Evolutionary conservation across 495 filamentous ascomycete species (phyloP).

Genomic region (Neurospora sp.): DNA sequence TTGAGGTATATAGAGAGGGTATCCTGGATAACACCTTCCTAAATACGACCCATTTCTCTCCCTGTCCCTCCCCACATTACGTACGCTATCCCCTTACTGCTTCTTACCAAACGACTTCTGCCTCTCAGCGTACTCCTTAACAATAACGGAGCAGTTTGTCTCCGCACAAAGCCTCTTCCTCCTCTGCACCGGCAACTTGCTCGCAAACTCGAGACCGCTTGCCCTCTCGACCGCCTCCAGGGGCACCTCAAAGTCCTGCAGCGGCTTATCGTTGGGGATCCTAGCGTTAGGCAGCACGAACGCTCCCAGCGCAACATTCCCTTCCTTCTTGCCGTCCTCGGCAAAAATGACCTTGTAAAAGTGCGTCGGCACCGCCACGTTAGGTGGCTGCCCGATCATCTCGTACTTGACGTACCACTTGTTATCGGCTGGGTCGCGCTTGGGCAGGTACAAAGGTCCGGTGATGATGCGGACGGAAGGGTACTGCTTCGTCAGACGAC

Average conservation of each 20-base stretch:
- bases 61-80: neutral
- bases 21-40: neutral
- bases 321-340: constrained; percentile 63
- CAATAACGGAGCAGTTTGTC: constrained; percentile 65
- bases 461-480: constrained; percentile 87
- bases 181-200: constrained; percentile 59
- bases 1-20: neutral
- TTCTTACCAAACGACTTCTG: constrained; percentile 47
- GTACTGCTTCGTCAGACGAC: constrained; percentile 66
- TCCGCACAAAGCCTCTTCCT: constrained; percentile 79
- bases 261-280: constrained; percentile 77
- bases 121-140: constrained; percentile 64
- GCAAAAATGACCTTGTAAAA: constrained; percentile 98
- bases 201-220: constrained; percentile 81
- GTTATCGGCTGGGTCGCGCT: constrained; percentile 62
- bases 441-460: constrained; percentile 85
- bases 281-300: constrained; percentile 90
- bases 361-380: constrained; percentile 91
- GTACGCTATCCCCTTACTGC: neutral
- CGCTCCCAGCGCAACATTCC: constrained; percentile 80
- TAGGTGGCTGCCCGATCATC: constrained; percentile 91
- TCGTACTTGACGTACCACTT: constrained; percentile 96
- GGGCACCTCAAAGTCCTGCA: constrained; percentile 89
- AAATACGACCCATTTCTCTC: neutral
- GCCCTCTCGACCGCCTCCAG: constrained; percentile 86